phyloP scores from a whole-genome alignment of 2,329 filamentous ascomycete genomes.

The Venturia aucupariae region DNA sequence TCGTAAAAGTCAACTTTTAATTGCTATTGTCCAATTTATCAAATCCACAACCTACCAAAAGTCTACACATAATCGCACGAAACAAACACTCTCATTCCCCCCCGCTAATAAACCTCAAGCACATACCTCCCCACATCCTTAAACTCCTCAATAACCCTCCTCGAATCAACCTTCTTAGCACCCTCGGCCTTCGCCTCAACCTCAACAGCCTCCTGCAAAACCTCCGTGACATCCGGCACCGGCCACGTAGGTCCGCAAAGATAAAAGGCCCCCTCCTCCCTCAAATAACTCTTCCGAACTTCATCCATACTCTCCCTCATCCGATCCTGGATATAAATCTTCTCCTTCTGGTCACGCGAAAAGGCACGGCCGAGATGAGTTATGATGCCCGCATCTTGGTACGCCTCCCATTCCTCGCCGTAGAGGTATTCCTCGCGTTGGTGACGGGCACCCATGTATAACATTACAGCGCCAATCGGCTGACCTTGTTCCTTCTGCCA shows the following conservation, averaged over 20 bases:
- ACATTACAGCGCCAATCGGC: constrained; percentile 81
- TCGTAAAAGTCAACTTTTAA: not conserved
- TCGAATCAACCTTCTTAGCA: constrained; percentile 68
- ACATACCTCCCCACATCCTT: constrained; percentile 95
- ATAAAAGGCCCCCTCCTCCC: constrained; percentile 87
- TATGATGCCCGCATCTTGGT: constrained; percentile 89
- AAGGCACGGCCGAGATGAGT: constrained; percentile 90
- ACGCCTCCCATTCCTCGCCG: constrained; percentile 98
- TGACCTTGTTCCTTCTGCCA: constrained; percentile 97
- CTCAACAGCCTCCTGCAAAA: constrained; percentile 85
- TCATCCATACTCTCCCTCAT: constrained; percentile 83
- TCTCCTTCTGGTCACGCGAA: constrained; percentile 91
- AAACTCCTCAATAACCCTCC: constrained; percentile 90
- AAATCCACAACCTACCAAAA: not conserved
- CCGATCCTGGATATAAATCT: constrained; percentile 98
- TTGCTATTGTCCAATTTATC: not conserved
- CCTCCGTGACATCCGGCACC: constrained; percentile 89
- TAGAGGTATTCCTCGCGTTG: constrained; percentile 98
- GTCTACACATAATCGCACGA: too few species aligned
- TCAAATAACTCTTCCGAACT: constrained; percentile 78
- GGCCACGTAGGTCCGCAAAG: constrained; percentile 98
- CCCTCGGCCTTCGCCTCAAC: constrained; percentile 58
- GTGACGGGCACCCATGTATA: constrained; percentile 96
- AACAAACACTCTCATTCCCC: too few species aligned
- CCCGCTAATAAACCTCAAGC: constrained; percentile 92